These are phyloP conservation scores for Grammothele lineata DNA, from an alignment of 768 basidiomycete genomes.

Conservation along the genomic window DNA sequence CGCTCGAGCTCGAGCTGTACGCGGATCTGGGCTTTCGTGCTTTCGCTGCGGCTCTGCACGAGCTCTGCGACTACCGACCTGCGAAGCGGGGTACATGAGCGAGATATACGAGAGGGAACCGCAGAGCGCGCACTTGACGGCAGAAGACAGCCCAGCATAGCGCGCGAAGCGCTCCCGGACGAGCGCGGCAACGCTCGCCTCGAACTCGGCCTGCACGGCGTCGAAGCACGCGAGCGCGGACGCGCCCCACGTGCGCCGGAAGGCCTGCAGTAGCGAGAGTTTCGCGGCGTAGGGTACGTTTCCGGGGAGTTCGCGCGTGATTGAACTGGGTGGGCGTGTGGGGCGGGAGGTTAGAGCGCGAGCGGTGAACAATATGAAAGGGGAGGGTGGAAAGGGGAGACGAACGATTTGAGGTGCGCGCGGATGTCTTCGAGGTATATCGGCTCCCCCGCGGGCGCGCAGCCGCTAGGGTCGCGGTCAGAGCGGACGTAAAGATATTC, in stretches of 20 bases:
- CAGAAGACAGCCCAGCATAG: conserved; percentile 31
- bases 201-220: conserved; percentile 29
- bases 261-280: conserved; percentile 32
- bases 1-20: conserved; percentile 16
- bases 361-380: background rate
- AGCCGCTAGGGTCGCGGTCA: background rate
- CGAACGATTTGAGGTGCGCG: background rate
- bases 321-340: no score
- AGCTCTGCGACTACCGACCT: conserved; percentile 16
- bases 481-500: no score
- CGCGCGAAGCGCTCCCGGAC: conserved; percentile 35
- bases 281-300: conserved; percentile 42
- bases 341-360: conserved; percentile 26
- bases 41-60: conserved; percentile 3
- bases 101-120: background rate
- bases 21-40: background rate
- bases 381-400: background rate
- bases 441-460: background rate
- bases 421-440: background rate
- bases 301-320: conserved; percentile 41
- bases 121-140: conserved; percentile 29
- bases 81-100: background rate
- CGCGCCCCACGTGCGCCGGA: conserved; percentile 34
- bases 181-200: conserved; percentile 26
- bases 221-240: conserved; percentile 32